Percentiles rank a stretch among this genome's conserved stretches.
These are phyloP conservation scores for Yamadazyma triangularis DNA, from an alignment of 1,139 yeast genomes.

Conservation along the genomic window DNA sequence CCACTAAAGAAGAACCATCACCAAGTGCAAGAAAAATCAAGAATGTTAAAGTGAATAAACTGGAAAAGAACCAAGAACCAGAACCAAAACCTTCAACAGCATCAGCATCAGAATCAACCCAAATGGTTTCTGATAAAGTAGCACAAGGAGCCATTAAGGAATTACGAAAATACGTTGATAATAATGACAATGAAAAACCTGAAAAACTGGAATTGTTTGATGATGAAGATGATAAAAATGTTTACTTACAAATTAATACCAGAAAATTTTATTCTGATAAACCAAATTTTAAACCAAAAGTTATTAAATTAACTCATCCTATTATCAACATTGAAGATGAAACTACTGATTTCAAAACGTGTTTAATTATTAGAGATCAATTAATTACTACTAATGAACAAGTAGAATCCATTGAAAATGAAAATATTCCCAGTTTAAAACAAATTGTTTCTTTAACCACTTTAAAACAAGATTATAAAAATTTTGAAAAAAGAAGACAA, in stretches of 20 bases:
- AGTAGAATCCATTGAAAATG: conserved; percentile 56
- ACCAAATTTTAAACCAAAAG: conserved; percentile 70
- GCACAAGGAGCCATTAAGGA: conserved; percentile 48
- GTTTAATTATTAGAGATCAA: conserved; percentile 71
- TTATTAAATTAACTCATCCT: conserved; percentile 52
- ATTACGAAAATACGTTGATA: conserved; percentile 39
- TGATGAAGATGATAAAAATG: conserved; percentile 48
- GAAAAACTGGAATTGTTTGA: conserved; percentile 34
- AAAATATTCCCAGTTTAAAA: conserved; percentile 41
- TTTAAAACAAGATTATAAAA: conserved; percentile 62
- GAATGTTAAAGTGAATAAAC: conserved; percentile 11
- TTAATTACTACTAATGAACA: conserved; percentile 55
- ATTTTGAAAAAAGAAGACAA: conserved; percentile 68
- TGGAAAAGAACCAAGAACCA: conserved; percentile 2
- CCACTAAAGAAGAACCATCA: conserved; percentile 15
- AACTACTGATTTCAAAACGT: conserved; percentile 52
- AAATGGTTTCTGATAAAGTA: conserved; percentile 17
- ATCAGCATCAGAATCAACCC: conserved; percentile 1
- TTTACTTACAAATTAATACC: conserved; percentile 58
- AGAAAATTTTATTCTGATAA: conserved; percentile 60
- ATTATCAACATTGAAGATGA: conserved; percentile 26
- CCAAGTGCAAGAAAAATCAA: conserved; percentile 16
- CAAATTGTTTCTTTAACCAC: conserved; percentile 53
- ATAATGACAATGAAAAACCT: conserved; percentile 22
- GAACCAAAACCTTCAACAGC: conserved; percentile 1